A percentile compares a stretch with the other conserved stretches of the same genome.
phyloP scores from a whole-genome alignment of 2,329 filamentous ascomycete species.

The Cyclaneusma minus region DNA sequence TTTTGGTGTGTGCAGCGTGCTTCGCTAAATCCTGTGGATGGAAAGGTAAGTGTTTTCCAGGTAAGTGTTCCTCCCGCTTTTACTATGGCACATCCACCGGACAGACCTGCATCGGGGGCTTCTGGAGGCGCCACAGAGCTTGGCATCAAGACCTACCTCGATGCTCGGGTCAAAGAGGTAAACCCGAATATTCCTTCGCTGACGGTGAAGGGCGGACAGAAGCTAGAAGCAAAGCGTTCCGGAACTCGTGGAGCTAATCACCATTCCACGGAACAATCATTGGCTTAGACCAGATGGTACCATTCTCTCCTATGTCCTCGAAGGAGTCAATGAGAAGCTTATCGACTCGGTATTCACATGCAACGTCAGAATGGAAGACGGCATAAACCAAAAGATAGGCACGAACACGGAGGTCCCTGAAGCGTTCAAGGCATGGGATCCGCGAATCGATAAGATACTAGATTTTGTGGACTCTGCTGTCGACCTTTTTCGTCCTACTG shows the following conservation, averaged over 20 bases:
- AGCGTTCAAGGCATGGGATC: no score
- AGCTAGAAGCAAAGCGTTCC: conserved; percentile 21
- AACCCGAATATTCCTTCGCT: conserved; percentile 12
- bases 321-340: conserved; percentile 6
- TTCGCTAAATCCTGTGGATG: no score
- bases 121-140: conserved; percentile 15
- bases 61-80: no score
- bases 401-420: no score
- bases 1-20: no score
- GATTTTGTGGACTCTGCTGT: no score
- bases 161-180: conserved; percentile 20
- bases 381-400: no score
- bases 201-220: conserved; percentile 12
- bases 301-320: conserved; percentile 9
- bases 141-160: conserved; percentile 22
- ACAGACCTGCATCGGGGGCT: conserved; percentile 12
- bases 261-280: conserved; percentile 25
- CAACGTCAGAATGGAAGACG: no score
- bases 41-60: background rate
- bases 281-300: conserved; percentile 20
- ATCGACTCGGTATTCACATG: conserved; percentile 11
- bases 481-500: no score
- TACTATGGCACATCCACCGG: conserved; percentile 13
- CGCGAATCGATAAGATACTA: no score
- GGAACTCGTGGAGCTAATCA: conserved; percentile 21